Percentiles rank a stretch among this genome's conserved stretches.
Evolutionary conservation across 345 rosid genomes (phyloP).

Genomic region (Gossypium arboreum): DNA sequence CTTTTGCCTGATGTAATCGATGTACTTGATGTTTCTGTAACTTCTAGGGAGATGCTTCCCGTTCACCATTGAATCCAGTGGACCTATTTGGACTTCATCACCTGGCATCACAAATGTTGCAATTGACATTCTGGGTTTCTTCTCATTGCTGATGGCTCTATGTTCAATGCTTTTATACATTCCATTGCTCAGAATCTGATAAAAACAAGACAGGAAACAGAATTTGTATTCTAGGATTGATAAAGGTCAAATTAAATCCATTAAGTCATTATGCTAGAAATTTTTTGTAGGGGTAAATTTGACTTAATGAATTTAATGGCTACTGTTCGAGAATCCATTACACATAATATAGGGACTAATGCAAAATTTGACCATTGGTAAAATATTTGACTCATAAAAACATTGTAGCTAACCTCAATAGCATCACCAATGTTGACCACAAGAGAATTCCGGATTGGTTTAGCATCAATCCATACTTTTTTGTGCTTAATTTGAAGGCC

Average conservation of each 20-base stretch:
- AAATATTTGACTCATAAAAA: too few species aligned
- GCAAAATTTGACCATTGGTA: too few species aligned
- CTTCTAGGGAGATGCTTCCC: background rate
- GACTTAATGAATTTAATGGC: too few species aligned
- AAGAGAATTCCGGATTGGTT: background rate
- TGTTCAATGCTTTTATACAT: background rate
- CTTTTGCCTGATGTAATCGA: background rate
- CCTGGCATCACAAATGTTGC: background rate
- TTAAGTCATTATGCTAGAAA: too few species aligned
- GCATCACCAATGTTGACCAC: slow-evolving; percentile 26
- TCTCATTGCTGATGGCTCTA: background rate
- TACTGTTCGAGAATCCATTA: too few species aligned
- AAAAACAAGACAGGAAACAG: background rate
- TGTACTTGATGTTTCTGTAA: background rate
- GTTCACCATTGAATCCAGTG: background rate
- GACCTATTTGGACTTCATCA: background rate
- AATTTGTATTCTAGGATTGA: too few species aligned
- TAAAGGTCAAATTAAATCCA: too few species aligned
- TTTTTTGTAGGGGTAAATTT: too few species aligned
- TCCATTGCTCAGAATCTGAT: background rate
- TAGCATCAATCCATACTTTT: background rate
- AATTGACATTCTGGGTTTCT: background rate
- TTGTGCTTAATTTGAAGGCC: slow-evolving; percentile 28
- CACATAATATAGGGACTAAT: too few species aligned
- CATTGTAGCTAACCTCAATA: background rate